Base-by-base conservation (phyloP, 345 rosid genomes). In the Gynandropsis gynandra region DNA sequence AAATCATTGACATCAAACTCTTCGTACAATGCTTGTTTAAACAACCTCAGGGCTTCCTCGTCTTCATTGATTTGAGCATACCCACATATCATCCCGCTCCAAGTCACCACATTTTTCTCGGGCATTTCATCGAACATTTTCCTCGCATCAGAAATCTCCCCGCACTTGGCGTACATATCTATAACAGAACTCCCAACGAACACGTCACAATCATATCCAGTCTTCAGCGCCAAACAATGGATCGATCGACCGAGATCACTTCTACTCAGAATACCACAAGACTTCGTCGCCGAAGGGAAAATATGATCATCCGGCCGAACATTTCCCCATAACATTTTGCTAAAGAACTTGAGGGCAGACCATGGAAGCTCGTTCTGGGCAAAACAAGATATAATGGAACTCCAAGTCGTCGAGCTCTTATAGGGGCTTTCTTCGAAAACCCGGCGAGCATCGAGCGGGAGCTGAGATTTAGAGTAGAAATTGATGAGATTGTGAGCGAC, bases 61-160 rank as follows among this genome's bases (percentile, higher is more conserved):
- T 76, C 62, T 55, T 77, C 87, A 56, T 86, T 88, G 63, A 76
- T 31, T 39, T 82, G 98, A 17, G 89, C 54, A 65, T 83, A 83
- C 63, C 92, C 96, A 60, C 72, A 76, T 35, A 90, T 87, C 96
- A 90, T 76, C 48, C 95, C 95, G 48, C 87, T 90, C 96, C 96
- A 90, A 43, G 96, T 83, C 42, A 89, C 97, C 9, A 86, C 87
- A 52, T 89, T 89, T 59, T 76, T 73, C 0, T 67, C 68, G 24
- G 97, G 89, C 96, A 89, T 89, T 80, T 75, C 79, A 54, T 83
- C 90, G 42, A 89, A 89, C 76, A 78, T 10, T 34, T 59, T 72
- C 80, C 94, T 73, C 10, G 90, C 94, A 54, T 65, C 61, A 43
- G 24, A 17, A 47, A 81, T 57, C 15, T 69, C 78, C 40, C 92